Conservation (phyloP, 805 yeast genomes). For the Wickerhamiella azyma region DNA sequence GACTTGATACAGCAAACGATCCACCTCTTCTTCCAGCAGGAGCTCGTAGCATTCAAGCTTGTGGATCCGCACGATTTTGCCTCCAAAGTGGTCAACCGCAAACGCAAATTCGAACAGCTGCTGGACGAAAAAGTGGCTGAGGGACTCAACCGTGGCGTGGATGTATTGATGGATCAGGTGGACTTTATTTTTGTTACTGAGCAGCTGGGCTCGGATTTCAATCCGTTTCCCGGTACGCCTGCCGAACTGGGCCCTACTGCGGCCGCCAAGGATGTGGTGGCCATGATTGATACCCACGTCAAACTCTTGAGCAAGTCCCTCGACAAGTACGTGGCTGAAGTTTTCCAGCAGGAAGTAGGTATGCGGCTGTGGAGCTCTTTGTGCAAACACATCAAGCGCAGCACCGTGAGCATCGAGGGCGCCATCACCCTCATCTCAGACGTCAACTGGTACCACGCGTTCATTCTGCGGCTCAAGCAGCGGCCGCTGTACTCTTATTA, state of each 20-base stretch:
- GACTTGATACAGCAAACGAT: constrained; percentile 88
- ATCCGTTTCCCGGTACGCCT: constrained; percentile 30
- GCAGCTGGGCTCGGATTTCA: constrained; percentile 50
- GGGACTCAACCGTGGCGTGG: constrained; percentile 86
- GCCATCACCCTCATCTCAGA: constrained; percentile 75
- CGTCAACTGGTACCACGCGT: constrained; percentile 62
- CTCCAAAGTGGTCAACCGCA: constrained; percentile 61
- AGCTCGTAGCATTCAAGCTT: constrained; percentile 41
- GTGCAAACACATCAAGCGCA: constrained; percentile 61
- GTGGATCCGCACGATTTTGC: constrained; percentile 68
- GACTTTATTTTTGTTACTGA: constrained; percentile 43
- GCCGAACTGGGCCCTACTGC: constrained; percentile 32
- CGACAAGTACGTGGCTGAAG: constrained; percentile 77
- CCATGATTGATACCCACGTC: constrained; percentile 56
- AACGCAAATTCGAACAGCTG: constrained; percentile 65
- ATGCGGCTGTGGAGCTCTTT: constrained; percentile 66
- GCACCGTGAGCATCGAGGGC: constrained; percentile 64
- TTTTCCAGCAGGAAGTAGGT: constrained; percentile 88
- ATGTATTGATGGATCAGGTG: constrained; percentile 70
- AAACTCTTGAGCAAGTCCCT: constrained; percentile 65
- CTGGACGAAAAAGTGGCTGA: constrained; percentile 84
- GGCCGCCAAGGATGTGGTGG: constrained; percentile 52
- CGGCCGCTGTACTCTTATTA: constrained; percentile 51
- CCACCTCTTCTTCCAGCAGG: constrained; percentile 80
- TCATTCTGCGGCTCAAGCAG: constrained; percentile 44